Conservation (phyloP, 805 yeast genomes). For the Zygosaccharomyces bailii region DNA sequence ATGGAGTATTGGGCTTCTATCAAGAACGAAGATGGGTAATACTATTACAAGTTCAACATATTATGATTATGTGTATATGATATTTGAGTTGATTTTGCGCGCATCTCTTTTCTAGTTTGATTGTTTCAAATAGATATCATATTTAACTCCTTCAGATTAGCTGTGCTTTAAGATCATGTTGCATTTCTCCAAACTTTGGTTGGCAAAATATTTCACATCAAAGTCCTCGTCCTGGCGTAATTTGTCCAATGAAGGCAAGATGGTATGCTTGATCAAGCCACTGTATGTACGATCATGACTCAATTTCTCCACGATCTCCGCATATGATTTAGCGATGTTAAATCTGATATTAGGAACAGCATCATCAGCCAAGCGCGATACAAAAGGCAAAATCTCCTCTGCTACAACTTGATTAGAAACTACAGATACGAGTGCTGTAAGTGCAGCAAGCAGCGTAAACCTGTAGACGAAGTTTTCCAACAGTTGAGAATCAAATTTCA, state of each 20-base stretch:
- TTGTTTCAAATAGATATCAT: neutral
- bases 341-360: constrained; percentile 93
- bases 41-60: constrained; percentile 4
- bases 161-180: constrained; percentile 15
- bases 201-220: constrained; percentile 86
- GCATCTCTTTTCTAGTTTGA: neutral
- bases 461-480: constrained; percentile 79
- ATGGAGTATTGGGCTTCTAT: constrained; percentile 26
- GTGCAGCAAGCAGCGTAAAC: constrained; percentile 83
- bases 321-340: constrained; percentile 85
- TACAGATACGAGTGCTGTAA: constrained; percentile 77
- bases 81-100: neutral
- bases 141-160: neutral
- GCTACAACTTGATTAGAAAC: constrained; percentile 55
- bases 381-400: constrained; percentile 72
- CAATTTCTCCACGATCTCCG: constrained; percentile 55
- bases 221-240: constrained; percentile 72
- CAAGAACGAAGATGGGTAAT: constrained; percentile 1
- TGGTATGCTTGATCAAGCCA: constrained; percentile 45
- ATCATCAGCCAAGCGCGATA: constrained; percentile 68
- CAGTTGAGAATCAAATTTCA: constrained; percentile 42
- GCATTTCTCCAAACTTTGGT: constrained; percentile 50
- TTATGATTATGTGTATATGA: neutral
- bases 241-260: constrained; percentile 62
- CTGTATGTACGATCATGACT: constrained; percentile 30